These are phyloP conservation scores for Herpetomonas tarakana DNA, from an alignment of 208 protist genomes.

Conservation along the genomic window DNA sequence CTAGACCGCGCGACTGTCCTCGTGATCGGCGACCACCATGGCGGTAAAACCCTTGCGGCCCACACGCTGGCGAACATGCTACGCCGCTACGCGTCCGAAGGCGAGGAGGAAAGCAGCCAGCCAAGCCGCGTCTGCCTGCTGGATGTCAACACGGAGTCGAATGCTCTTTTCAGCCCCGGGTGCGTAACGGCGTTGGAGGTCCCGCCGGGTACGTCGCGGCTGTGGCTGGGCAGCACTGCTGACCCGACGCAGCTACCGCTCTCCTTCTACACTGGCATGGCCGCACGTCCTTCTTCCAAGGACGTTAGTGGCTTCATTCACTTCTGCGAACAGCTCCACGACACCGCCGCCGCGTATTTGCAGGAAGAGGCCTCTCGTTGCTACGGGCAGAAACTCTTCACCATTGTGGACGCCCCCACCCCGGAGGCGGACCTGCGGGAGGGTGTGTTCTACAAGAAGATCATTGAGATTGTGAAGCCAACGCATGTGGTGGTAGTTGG, in stretches of 20 bases:
- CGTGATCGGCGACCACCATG: constrained; percentile 49
- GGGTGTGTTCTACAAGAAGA: constrained; percentile 64
- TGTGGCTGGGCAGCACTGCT: constrained; percentile 50
- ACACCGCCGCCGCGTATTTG: constrained; percentile 35
- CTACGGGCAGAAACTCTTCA: constrained; percentile 19
- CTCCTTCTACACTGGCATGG: constrained; percentile 50
- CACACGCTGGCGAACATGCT: constrained; percentile 79
- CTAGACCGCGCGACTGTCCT: constrained; percentile 40
- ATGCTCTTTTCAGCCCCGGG: constrained; percentile 62
- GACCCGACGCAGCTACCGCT: constrained; percentile 45
- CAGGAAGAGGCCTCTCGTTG: constrained; percentile 26
- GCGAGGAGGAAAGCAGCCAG: constrained; percentile 8
- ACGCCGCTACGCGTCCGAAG: constrained; percentile 19
- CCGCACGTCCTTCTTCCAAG: constrained; percentile 27
- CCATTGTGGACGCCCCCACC: constrained; percentile 71
- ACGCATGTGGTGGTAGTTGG: constrained; percentile 74
- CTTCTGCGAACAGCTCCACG: constrained; percentile 60
- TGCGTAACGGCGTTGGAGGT: constrained; percentile 50
- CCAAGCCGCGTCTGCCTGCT: constrained; percentile 27
- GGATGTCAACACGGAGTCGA: constrained; percentile 76
- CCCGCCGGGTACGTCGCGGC: constrained; percentile 13
- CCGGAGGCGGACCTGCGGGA: constrained; percentile 50
- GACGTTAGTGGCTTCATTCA: constrained; percentile 39
- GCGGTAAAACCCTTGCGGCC: constrained; percentile 64
- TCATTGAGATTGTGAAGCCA: constrained; percentile 65